Evolutionary conservation across 176 grass and related monocot species (phyloP).

Genomic region (Cenchrus fungigraminus): DNA sequence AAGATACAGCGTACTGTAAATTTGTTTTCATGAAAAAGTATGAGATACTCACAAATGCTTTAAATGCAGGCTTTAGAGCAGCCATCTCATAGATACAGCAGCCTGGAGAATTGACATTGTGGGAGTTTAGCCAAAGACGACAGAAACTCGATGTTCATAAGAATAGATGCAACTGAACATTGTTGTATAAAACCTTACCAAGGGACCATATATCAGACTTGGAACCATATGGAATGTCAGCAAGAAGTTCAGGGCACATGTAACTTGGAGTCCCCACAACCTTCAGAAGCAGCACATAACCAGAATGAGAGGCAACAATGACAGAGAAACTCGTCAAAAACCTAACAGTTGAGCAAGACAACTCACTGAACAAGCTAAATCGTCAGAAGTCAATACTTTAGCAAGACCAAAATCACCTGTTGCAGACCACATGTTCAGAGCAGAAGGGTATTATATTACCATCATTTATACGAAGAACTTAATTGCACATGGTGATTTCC

Average conservation of each 20-base stretch:
- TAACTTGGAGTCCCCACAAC: conserved; percentile 98
- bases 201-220: conserved; percentile 99
- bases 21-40: background rate
- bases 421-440: conserved; percentile 31
- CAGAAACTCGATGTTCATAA: background rate
- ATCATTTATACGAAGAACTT: conserved; percentile 10
- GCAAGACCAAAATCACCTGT: conserved; percentile 97
- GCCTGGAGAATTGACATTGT: conserved; percentile 45
- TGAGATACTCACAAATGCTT: conserved; percentile 83
- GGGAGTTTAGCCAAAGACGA: conserved; percentile 38
- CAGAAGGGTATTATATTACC: conserved; percentile 25
- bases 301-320: conserved; percentile 23
- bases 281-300: conserved; percentile 42
- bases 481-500: conserved; percentile 5
- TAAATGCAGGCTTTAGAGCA: conserved; percentile 85
- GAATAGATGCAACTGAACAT: conserved; percentile 18
- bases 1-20: background rate
- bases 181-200: conserved; percentile 46
- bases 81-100: conserved; percentile 97
- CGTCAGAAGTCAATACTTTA: conserved; percentile 85
- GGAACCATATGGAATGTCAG: conserved; percentile 96
- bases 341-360: background rate
- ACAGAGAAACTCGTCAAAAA: background rate
- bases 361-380: conserved; percentile 96
- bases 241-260: conserved; percentile 99